Base-by-base conservation (phyloP, 1,139 yeast species). In the Chernovozyma aurita region DNA sequence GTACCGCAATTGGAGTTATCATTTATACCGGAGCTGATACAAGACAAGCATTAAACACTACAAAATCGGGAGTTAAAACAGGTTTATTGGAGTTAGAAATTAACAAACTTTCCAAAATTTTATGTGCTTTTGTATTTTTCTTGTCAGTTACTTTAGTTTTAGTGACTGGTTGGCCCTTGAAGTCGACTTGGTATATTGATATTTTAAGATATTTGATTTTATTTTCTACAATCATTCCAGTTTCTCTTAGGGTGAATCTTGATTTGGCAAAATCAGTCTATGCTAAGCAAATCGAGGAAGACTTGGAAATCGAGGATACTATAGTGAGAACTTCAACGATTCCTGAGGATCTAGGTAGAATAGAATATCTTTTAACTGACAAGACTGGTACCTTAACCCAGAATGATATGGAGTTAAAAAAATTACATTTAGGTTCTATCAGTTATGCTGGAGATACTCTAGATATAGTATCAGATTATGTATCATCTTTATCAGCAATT, bases 341-440 rank as follows among this genome's bases (percentile, higher is more conserved):
- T 32, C 98, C 98, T 1, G 99, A 94, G 60, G 99, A 94, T 61
- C 67, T 94, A 45, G 99, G 99, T 13, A 73, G 99, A 49, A 85
- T 94, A 36, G 98, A 94, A 57, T 94, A 92, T 57, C 64, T 94
- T 38, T 68, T 94, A 32, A 83, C 92, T 45, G 99, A 94, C 58
- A 94, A 94, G 57, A 94, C 99, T 0, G 99, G 99, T 18, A 94
- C 99, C 0, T 70, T 94, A 46, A 94, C 99, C 5, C 97, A 92
- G 58, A 94, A 94, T 57, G 98, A 94, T 57, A 94, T 94, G 99
- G 96, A 88, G 53, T 68, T 94, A 75, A 88, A 86, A 49, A 90
- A 90, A 56, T 67, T 94, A 30, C 98, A 94, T 56, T 68, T 94
- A 30, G 98, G 98, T 6, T 74, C 92, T 0, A 95, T 92, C 9